A percentile compares a stretch with the other conserved stretches of the same genome.
Conservation (phyloP, 1,284 basidiomycete genomes). For the Apiotrichum laibachii region DNA sequence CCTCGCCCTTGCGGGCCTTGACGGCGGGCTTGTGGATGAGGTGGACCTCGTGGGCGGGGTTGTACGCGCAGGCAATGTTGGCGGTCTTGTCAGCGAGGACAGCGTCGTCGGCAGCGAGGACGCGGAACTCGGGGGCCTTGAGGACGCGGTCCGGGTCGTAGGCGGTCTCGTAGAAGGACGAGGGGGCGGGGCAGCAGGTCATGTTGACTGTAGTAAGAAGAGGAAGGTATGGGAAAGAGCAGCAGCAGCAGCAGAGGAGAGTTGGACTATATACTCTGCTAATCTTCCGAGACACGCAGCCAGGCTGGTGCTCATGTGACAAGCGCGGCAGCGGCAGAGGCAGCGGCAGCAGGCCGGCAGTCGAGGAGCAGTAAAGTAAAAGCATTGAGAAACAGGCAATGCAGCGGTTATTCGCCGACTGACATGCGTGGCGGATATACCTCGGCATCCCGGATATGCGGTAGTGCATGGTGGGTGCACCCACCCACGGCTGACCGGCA, state of each 20-base stretch:
- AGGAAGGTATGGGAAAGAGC: background rate
- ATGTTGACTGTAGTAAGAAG: background rate
- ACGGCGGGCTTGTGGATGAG: slow-evolving; percentile 50
- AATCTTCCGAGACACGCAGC: no score
- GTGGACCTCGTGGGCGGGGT: slow-evolving; percentile 49
- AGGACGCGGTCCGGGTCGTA: slow-evolving; percentile 46
- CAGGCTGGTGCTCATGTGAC: no score
- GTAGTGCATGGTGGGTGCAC: no score
- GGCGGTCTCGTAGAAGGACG: slow-evolving; percentile 29
- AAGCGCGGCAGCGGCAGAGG: no score
- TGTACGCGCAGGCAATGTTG: slow-evolving; percentile 52
- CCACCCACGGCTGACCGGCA: no score
- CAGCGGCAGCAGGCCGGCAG: no score
- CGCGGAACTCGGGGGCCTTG: slow-evolving; percentile 41
- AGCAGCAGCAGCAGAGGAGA: background rate
- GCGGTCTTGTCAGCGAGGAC: slow-evolving; percentile 23
- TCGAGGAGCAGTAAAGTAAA: no score
- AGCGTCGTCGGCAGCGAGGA: slow-evolving; percentile 33
- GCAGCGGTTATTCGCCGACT: background rate
- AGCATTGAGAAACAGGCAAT: background rate
- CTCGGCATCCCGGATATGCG: background rate
- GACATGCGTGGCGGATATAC: background rate
- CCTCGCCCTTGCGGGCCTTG: slow-evolving; percentile 48
- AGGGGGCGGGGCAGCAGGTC: slow-evolving; percentile 8
- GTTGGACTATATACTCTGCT: background rate